A percentile compares a stretch with the other conserved stretches of the same genome.
Evolutionary conservation across 495 filamentous ascomycete genomes (phyloP).

Genomic region (Penicillium psychrofluorescens): DNA sequence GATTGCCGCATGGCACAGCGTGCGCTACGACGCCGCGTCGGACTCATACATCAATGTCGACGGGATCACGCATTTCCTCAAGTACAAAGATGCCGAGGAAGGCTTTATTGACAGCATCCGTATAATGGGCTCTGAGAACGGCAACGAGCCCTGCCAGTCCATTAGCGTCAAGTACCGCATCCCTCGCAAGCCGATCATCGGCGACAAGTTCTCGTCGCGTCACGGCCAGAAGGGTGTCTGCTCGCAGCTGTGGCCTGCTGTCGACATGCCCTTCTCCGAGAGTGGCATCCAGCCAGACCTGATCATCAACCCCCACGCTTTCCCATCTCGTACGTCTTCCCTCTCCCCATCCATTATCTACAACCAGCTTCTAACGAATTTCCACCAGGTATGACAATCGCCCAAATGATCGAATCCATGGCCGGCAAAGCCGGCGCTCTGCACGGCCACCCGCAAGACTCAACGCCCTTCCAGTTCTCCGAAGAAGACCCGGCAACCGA

Average conservation of each 20-base stretch:
- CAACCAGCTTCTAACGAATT: neutral
- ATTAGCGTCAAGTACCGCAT: conserved; percentile 89
- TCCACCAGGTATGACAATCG: conserved; percentile 77
- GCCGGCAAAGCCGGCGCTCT: conserved; percentile 92
- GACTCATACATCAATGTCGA: conserved; percentile 63
- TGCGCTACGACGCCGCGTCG: conserved; percentile 61
- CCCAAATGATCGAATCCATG: conserved; percentile 97
- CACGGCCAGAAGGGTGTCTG: conserved; percentile 63
- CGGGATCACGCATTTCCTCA: conserved; percentile 71
- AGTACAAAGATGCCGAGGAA: conserved; percentile 84
- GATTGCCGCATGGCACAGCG: conserved; percentile 83
- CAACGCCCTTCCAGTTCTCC: conserved; percentile 88
- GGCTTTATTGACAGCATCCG: conserved; percentile 91
- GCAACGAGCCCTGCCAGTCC: conserved; percentile 73
- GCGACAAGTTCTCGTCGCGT: conserved; percentile 57
- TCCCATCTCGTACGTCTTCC: conserved; percentile 71
- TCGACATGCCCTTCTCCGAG: conserved; percentile 97
- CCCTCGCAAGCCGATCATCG: conserved; percentile 84
- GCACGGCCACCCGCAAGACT: conserved; percentile 91
- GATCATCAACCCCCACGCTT: conserved; percentile 99
- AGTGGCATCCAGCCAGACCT: conserved; percentile 93
- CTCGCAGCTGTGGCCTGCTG: conserved; percentile 90
- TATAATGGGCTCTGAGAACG: conserved; percentile 72
- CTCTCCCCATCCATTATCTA: neutral
- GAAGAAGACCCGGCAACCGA: conserved; percentile 88